Evolutionary conservation across 164 flowering plant species (phyloP).

Genomic region (Liquidambar formosana): DNA sequence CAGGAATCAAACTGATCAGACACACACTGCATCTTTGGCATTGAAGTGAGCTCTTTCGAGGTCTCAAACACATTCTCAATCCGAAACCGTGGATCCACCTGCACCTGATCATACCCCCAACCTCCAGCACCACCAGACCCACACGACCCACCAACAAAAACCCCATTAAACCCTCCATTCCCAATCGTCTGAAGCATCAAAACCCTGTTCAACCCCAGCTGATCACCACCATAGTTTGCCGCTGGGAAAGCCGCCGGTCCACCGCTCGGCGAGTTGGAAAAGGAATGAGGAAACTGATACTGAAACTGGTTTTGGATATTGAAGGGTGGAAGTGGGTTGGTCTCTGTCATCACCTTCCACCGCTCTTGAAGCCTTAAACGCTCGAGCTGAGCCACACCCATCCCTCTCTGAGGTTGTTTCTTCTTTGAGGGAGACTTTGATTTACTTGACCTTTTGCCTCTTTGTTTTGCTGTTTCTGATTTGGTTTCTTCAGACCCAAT

Average conservation of each 20-base stretch:
- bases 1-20: constrained; percentile 20
- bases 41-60: constrained; percentile 55
- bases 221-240: neutral
- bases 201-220: neutral
- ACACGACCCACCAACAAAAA: neutral
- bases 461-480: neutral
- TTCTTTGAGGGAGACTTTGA: constrained; percentile 17
- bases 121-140: neutral
- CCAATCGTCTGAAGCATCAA: constrained; percentile 4
- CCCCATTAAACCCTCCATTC: constrained; percentile 10
- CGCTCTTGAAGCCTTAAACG: constrained; percentile 45
- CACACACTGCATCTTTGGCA: constrained; percentile 26
- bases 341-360: constrained; percentile 34
- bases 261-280: constrained; percentile 8
- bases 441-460: constrained; percentile 12
- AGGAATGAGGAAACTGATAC: neutral
- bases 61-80: constrained; percentile 14
- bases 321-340: neutral
- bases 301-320: neutral
- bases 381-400: constrained; percentile 75
- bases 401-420: constrained; percentile 56
- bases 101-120: too few species aligned
- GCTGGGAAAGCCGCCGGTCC: too few species aligned
- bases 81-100: constrained; percentile 5
- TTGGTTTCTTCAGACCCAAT: neutral